A percentile compares a stretch with the other conserved stretches of the same genome.
Evolutionary conservation across 75 land plant species (phyloP).

Genomic region (Pinus taeda): DNA sequence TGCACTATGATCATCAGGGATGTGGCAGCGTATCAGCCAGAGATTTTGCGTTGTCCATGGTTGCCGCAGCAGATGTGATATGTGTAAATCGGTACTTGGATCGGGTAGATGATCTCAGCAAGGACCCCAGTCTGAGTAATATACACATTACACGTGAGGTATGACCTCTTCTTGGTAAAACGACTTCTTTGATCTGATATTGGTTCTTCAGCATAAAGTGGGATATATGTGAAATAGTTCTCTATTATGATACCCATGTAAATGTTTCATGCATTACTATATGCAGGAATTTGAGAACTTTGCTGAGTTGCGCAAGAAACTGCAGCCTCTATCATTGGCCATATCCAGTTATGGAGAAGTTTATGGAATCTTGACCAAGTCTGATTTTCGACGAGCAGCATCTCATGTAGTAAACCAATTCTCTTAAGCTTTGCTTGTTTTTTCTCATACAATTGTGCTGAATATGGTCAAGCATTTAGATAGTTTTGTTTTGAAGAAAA

Average conservation of each 20-base stretch:
- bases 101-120: slow-evolving; percentile 52
- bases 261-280: not conserved
- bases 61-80: slow-evolving; percentile 81
- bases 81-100: slow-evolving; percentile 72
- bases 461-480: not conserved
- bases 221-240: not conserved
- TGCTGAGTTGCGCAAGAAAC: slow-evolving; percentile 61
- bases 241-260: not conserved
- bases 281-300: slow-evolving; percentile 67
- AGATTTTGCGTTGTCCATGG: slow-evolving; percentile 84
- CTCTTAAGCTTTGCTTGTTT: not conserved
- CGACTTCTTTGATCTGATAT: not conserved
- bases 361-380: slow-evolving; percentile 61
- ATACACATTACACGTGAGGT: slow-evolving; percentile 63
- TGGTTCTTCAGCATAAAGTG: not conserved
- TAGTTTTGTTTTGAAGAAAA: not conserved
- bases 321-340: slow-evolving; percentile 61
- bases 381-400: slow-evolving; percentile 79
- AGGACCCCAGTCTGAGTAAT: slow-evolving; percentile 34
- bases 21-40: slow-evolving; percentile 73
- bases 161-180: not conserved
- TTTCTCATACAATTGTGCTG: not conserved
- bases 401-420: slow-evolving; percentile 45
- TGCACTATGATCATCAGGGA: slow-evolving; percentile 66
- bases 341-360: slow-evolving; percentile 74